phyloP scores from a whole-genome alignment of 306 rosid genomes.

The Potentilla sterilis region DNA sequence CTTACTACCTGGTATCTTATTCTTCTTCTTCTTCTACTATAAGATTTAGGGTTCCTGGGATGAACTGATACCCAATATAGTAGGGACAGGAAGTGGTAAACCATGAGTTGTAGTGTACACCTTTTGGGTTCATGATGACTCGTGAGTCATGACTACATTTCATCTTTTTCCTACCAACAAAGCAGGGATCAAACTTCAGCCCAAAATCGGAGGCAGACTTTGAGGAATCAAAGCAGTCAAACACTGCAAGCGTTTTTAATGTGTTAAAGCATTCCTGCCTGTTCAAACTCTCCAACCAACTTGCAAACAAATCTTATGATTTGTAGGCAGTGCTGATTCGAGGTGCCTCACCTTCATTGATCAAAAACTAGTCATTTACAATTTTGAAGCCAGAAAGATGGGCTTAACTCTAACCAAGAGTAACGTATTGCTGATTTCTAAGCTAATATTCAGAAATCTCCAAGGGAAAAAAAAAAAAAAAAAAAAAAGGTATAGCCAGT shows the following conservation, averaged over 20 bases:
- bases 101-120: neutral
- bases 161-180: neutral
- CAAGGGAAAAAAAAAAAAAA: slow-evolving; percentile 27
- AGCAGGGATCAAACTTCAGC: neutral
- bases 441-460: slow-evolving; percentile 4
- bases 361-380: slow-evolving; percentile 19
- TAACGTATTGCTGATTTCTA: neutral
- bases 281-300: neutral
- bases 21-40: neutral
- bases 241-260: neutral
- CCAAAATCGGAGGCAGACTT: neutral
- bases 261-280: neutral
- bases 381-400: slow-evolving; percentile 7
- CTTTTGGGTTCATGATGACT: slow-evolving; percentile 2
- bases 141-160: neutral
- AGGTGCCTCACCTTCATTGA: slow-evolving; percentile 7
- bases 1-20: neutral
- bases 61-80: no score
- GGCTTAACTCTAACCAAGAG: neutral
- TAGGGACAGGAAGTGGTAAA: neutral
- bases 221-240: neutral
- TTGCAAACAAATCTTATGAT: neutral
- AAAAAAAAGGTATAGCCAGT: slow-evolving; percentile 13
- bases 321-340: neutral
- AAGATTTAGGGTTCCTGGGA: neutral